phyloP scores from a whole-genome alignment of 345 rosid species.

The Angophora floribunda region DNA sequence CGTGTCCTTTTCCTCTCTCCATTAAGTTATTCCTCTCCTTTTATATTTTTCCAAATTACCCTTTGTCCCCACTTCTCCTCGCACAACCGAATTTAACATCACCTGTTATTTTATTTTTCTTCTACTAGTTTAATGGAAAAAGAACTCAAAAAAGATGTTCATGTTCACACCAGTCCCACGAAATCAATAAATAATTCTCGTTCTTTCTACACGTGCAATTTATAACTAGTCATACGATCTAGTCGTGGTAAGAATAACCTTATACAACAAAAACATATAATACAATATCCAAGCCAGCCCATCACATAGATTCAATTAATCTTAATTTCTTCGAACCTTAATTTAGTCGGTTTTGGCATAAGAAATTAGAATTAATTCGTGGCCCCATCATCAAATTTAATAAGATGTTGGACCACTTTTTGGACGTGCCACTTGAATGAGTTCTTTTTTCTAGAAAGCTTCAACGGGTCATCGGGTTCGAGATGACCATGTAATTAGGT shows the following conservation, averaged over 20 bases:
- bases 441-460: background rate
- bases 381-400: background rate
- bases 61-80: background rate
- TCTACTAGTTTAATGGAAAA: background rate
- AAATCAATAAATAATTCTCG: background rate
- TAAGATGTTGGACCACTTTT: background rate
- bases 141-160: background rate
- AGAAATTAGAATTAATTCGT: background rate
- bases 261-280: background rate
- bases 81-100: background rate
- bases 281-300: background rate
- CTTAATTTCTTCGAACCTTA: background rate
- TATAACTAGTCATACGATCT: background rate
- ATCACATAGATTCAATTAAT: background rate
- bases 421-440: background rate
- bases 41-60: background rate
- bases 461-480: background rate
- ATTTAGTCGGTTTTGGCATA: background rate
- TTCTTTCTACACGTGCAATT: background rate
- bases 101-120: background rate
- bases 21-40: background rate
- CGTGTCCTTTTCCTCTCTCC: constrained; percentile 4
- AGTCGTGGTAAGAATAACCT: background rate
- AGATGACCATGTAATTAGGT: background rate
- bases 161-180: background rate